These are phyloP conservation scores for Mediolabrus comicus DNA, from an alignment of 108 stramenopile species.

Conservation along the genomic window DNA sequence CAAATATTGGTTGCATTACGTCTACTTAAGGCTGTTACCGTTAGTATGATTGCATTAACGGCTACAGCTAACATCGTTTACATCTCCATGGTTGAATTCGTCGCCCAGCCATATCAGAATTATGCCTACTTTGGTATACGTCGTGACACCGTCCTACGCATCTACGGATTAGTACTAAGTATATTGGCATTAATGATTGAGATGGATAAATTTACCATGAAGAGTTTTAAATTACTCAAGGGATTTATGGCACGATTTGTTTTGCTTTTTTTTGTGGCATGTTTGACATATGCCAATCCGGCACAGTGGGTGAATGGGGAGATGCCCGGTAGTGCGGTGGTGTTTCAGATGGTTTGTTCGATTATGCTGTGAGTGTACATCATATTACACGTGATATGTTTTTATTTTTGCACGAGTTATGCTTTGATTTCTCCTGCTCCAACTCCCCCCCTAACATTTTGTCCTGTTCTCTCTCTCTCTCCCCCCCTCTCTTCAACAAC, in stretches of 20 bases:
- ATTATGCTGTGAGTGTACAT: conserved; percentile 68
- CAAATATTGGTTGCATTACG: conserved; percentile 66
- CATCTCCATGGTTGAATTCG: conserved; percentile 65
- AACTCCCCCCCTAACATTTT: neutral
- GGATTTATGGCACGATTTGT: conserved; percentile 60
- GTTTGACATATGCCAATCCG: conserved; percentile 61
- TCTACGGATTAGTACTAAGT: conserved; percentile 59
- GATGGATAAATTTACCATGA: conserved; percentile 55
- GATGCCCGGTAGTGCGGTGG: conserved; percentile 68
- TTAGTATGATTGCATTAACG: conserved; percentile 62
- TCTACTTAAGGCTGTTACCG: conserved; percentile 68
- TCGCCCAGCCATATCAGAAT: conserved; percentile 26
- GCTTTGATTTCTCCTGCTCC: neutral
- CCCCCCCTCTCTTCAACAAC: neutral
- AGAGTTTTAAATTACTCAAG: conserved; percentile 66
- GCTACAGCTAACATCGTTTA: conserved; percentile 63
- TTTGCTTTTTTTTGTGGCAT: conserved; percentile 66
- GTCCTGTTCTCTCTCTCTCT: neutral
- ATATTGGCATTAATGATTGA: conserved; percentile 64
- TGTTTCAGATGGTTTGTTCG: conserved; percentile 73
- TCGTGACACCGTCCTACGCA: conserved; percentile 63
- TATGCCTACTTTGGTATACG: conserved; percentile 55
- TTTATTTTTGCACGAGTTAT: neutral
- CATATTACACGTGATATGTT: neutral
- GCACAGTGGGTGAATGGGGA: conserved; percentile 29